Conservation (phyloP, 257 asterid species). For the Nicotiana otophora region DNA sequence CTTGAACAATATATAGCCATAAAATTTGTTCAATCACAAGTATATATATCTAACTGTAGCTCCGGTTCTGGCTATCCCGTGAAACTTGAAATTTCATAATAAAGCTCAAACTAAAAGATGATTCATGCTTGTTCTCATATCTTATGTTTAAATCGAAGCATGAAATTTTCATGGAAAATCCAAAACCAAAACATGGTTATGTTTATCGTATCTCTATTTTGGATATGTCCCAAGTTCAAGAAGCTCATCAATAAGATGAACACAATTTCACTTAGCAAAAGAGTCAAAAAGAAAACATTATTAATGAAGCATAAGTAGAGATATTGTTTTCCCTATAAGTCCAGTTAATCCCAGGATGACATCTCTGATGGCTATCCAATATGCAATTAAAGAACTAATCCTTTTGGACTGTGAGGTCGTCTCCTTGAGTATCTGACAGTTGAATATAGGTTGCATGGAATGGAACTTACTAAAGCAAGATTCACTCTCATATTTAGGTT, state of each 20-base stretch:
- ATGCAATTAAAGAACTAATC: background rate
- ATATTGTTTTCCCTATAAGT: background rate
- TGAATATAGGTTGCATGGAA: background rate
- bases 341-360: background rate
- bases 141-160: background rate
- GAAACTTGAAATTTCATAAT: conserved; percentile 1
- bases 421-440: background rate
- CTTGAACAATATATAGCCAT: background rate
- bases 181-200: background rate
- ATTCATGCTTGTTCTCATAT: background rate
- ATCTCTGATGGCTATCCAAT: background rate
- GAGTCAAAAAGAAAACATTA: background rate
- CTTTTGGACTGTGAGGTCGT: background rate
- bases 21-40: background rate
- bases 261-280: background rate
- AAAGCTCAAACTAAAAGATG: background rate
- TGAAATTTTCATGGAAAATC: background rate
- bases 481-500: background rate
- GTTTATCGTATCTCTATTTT: background rate
- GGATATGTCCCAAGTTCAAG: background rate
- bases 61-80: background rate
- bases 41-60: background rate
- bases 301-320: background rate
- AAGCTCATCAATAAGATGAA: conserved; percentile 6
- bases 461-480: background rate